Base-by-base conservation (phyloP, 2,329 filamentous ascomycete species). In the Aphanoascus verrucosus region DNA sequence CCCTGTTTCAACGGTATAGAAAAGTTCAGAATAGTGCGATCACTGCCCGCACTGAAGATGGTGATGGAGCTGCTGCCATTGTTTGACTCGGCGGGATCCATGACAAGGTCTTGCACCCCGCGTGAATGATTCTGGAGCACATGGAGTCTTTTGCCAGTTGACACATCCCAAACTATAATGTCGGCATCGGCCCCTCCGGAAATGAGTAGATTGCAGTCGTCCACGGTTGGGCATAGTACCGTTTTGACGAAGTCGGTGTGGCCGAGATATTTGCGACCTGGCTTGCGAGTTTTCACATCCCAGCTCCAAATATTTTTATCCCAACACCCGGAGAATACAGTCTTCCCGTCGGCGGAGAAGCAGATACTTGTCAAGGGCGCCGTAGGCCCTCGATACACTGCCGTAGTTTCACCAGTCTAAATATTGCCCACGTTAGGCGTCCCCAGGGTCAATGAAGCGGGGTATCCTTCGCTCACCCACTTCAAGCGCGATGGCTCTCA, bases 211-310 rank as follows among this genome's bases (percentile, higher is more conserved):
- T 86, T 75, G 56, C 78, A 80, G 28, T 77, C 82, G 14, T 75
- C 72, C 4, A 94, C 63, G 20, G 71, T 77, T 11, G 79, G 74
- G 60, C 78, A 82, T 12, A 85, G 70, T 2, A 97, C 72, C 3
- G 85, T 77, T 71, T 96, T 96, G 62, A 98, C 86, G 65, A 98
- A 98, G 70, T 98, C 93, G 1, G 79, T 76, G 68, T 97, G 91
- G 3, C 88, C 89, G 55, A 78, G 77, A 60, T 83, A 89, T 58
- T 76, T 82, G 57, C 73, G 77, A n/a, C 73, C 74, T 1, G 73
- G 70, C 31, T 74, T 67, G 42, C 74, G 75, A 2, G 80, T 80
- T 15, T 76, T 72, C 32, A 84, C 72, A 62, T 86, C 77, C 86
- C 88, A 96, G 32, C 85, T 86, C 83, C 89, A 95, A 55, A 97